phyloP scores from a whole-genome alignment of 2,329 filamentous ascomycete species.

The Ophiognomonia clavigignenti-juglandacearum region DNA sequence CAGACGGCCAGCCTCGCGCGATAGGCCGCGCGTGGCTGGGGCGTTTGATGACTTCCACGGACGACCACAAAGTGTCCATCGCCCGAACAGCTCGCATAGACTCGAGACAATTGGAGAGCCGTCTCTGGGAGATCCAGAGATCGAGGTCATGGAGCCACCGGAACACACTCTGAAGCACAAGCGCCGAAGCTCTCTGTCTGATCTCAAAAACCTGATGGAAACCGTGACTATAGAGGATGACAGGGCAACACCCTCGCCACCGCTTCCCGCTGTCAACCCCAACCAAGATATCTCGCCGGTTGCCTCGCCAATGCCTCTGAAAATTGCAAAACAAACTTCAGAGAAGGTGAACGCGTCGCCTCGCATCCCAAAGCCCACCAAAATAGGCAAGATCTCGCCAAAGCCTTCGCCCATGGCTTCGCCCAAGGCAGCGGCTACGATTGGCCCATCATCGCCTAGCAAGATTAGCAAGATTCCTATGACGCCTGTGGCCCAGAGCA shows the following conservation, averaged over 20 bases:
- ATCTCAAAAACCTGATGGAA: slow-evolving; percentile 63
- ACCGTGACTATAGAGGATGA: slow-evolving; percentile 48
- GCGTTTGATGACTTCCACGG: slow-evolving; percentile 51
- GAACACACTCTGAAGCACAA: slow-evolving; percentile 61
- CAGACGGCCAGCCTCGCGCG: slow-evolving; percentile 51
- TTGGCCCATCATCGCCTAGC: slow-evolving; percentile 2
- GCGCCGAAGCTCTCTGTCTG: slow-evolving; percentile 85
- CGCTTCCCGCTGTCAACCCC: background rate
- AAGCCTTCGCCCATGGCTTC: background rate
- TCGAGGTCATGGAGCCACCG: slow-evolving; percentile 30
- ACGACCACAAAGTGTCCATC: slow-evolving; percentile 27
- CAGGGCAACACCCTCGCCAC: slow-evolving; percentile 12
- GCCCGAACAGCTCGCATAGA: slow-evolving; percentile 54
- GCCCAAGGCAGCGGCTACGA: background rate
- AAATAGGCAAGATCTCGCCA: slow-evolving; percentile 47
- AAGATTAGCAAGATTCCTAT: slow-evolving; percentile 44
- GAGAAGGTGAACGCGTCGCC: slow-evolving; percentile 54
- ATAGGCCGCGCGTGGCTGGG: slow-evolving; percentile 56
- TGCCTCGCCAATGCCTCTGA: slow-evolving; percentile 40
- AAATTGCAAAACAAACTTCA: slow-evolving; percentile 48
- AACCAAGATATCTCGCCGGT: background rate
- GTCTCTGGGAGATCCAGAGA: slow-evolving; percentile 52
- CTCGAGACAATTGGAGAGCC: slow-evolving; percentile 53
- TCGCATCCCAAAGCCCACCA: slow-evolving; percentile 39
- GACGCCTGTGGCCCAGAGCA: slow-evolving; percentile 38